phyloP scores from a whole-genome alignment of 139 green algal species.

The Chlorella sorokiniana region DNA sequence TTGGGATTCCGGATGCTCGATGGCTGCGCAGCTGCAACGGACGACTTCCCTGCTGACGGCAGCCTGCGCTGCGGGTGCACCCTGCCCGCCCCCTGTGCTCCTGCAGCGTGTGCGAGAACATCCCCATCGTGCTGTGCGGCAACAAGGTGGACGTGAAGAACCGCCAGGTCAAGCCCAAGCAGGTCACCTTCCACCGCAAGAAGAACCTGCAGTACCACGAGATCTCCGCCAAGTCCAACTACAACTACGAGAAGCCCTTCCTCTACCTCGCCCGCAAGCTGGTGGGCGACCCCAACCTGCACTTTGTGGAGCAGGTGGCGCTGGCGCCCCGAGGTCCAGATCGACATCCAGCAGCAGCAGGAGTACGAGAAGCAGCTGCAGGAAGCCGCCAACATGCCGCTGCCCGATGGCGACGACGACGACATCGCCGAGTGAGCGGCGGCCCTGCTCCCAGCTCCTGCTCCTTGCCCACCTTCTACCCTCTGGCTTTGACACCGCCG shows the following conservation, averaged over 20 bases:
- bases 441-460: background rate
- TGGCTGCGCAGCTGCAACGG: too few relatives aligned
- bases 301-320: conserved; percentile 93
- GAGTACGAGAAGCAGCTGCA: conserved; percentile 81
- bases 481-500: too few relatives aligned
- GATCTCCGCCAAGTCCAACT: conserved; percentile 99
- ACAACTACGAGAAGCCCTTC: conserved; percentile 99
- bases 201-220: conserved; percentile 99
- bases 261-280: conserved; percentile 99
- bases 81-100: background rate
- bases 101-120: conserved; percentile 96
- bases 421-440: conserved; percentile 58
- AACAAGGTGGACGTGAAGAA: conserved; percentile 99
- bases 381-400: conserved; percentile 68
- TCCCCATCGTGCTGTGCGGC: conserved; percentile 99
- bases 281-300: conserved; percentile 89
- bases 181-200: conserved; percentile 95
- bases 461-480: background rate
- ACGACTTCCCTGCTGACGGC: too few relatives aligned
- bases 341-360: conserved; percentile 91
- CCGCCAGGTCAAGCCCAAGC: conserved; percentile 99
- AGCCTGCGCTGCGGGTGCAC: too few relatives aligned
- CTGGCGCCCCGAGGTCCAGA: conserved; percentile 94
- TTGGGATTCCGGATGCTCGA: too few relatives aligned
- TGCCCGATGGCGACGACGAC: conserved; percentile 87